Percentiles rank a stretch among this genome's conserved stretches.
phyloP scores from a whole-genome alignment of 2,329 filamentous ascomycete genomes.

The Neurospora crassa region DNA sequence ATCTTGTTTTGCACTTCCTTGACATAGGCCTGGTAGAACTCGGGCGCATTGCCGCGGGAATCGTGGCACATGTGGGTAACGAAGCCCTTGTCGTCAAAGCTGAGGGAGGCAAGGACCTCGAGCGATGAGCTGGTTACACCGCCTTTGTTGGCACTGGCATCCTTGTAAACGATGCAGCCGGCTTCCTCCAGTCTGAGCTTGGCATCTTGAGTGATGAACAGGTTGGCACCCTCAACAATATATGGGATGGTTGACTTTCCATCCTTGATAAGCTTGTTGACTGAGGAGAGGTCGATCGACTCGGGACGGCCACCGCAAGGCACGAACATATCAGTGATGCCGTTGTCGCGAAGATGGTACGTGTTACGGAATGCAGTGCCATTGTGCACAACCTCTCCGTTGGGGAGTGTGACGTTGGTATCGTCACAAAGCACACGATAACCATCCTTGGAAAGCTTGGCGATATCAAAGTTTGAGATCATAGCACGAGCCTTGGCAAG shows the following conservation, averaged over 20 bases:
- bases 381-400: constrained; percentile 77
- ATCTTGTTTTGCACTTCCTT: constrained; percentile 86
- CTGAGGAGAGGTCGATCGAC: constrained; percentile 86
- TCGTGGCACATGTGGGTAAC: constrained; percentile 90
- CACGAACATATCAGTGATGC: constrained; percentile 80
- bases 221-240: constrained; percentile 94
- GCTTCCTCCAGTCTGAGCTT: constrained; percentile 91
- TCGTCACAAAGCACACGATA: constrained; percentile 93
- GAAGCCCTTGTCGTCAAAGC: constrained; percentile 86
- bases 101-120: constrained; percentile 87
- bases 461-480: constrained; percentile 77
- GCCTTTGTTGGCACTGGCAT: constrained; percentile 96
- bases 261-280: constrained; percentile 78
- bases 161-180: constrained; percentile 94
- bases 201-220: constrained; percentile 98
- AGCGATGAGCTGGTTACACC: constrained; percentile 96
- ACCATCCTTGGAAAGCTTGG: constrained; percentile 77
- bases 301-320: constrained; percentile 94
- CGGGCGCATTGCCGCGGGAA: constrained; percentile 58
- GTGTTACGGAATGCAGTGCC: constrained; percentile 96
- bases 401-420: constrained; percentile 76
- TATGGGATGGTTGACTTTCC: constrained; percentile 84
- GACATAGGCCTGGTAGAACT: constrained; percentile 92
- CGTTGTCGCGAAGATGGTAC: constrained; percentile 76
- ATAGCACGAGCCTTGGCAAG: constrained; percentile 81